Conservation (phyloP, 1,284 basidiomycete species). For the Ganoderma boninense region DNA sequence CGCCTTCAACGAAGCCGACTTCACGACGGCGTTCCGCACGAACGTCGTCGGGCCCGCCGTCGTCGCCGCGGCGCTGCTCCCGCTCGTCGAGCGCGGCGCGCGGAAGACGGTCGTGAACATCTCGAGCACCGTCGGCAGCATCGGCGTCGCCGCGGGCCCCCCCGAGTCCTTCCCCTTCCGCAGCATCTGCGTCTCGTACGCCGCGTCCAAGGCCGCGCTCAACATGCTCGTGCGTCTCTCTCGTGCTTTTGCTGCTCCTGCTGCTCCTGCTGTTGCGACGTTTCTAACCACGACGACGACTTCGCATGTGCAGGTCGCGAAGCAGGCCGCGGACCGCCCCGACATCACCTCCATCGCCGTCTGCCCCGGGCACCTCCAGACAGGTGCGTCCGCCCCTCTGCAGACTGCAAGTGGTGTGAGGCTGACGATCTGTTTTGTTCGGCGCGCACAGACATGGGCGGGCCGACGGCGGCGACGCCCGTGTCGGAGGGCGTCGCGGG, state of each 20-base stretch:
- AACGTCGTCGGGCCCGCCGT: conserved; percentile 46
- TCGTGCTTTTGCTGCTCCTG: too few relatives aligned
- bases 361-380: conserved; percentile 15
- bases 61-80: conserved; percentile 41
- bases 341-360: conserved; percentile 5
- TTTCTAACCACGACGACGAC: too few relatives aligned
- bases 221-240: conserved; percentile 42
- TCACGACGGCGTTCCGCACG: conserved; percentile 36
- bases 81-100: conserved; percentile 41
- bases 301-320: conserved; percentile 40
- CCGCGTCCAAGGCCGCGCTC: conserved; percentile 39
- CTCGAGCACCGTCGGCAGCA: conserved; percentile 42
- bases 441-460: conserved; percentile 18
- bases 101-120: conserved; percentile 47
- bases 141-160: too few relatives aligned
- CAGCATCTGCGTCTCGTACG: conserved; percentile 35
- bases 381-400: not conserved
- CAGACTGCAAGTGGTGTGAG: too few relatives aligned
- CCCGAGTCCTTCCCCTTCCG: too few relatives aligned
- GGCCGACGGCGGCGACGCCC: not conserved
- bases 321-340: conserved; percentile 23
- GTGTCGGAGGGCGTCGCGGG: conserved; percentile 11
- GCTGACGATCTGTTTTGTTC: too few relatives aligned
- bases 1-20: conserved; percentile 32
- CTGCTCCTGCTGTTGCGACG: too few relatives aligned